phyloP scores from a whole-genome alignment of 1,284 basidiomycete genomes.

The Coniferiporia sulphurascens region DNA sequence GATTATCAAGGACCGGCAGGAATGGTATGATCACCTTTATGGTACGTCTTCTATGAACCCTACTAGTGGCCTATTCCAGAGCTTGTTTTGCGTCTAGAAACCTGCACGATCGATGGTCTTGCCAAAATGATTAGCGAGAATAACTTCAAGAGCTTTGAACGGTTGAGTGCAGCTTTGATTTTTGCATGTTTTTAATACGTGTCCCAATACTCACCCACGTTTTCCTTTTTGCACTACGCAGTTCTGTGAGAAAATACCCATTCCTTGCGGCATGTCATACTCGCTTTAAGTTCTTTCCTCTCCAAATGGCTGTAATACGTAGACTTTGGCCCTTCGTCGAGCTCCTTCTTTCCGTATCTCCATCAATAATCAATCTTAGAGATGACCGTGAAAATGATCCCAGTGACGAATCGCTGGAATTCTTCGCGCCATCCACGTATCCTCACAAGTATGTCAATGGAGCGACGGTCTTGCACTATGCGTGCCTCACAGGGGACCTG shows the following conservation, averaged over 20 bases:
- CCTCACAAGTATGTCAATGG: conserved; percentile 2
- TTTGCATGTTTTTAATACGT: background rate
- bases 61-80: background rate
- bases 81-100: background rate
- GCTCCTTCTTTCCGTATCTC: background rate
- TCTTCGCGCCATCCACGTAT: conserved; percentile 2
- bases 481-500: conserved; percentile 5
- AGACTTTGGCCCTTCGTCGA: conserved; percentile 4
- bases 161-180: no score
- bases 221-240: background rate
- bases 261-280: background rate
- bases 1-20: background rate
- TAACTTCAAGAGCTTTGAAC: background rate
- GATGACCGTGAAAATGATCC: background rate
- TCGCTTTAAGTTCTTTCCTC: background rate
- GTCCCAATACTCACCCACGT: background rate
- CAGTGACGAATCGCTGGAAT: background rate
- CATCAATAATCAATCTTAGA: background rate
- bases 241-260: background rate
- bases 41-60: background rate
- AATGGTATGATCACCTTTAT: background rate
- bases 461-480: conserved; percentile 11
- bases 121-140: background rate
- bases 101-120: background rate
- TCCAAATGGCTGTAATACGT: conserved; percentile 9